Conservation (phyloP, 768 basidiomycete genomes). For the Xerocomellus intermedius region DNA sequence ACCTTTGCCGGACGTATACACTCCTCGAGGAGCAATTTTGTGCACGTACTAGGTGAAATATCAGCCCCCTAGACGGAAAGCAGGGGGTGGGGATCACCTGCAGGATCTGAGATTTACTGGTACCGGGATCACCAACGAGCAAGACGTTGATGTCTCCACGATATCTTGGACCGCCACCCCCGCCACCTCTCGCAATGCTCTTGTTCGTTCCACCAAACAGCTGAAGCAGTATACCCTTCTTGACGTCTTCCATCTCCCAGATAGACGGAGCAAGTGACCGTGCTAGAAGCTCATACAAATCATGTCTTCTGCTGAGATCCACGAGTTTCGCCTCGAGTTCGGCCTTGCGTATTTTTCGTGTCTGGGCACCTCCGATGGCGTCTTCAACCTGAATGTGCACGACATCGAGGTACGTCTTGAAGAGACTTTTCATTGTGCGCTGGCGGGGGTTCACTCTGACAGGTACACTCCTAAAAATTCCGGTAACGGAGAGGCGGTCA, state of each 20-base stretch:
- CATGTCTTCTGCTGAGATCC: conserved; percentile 68
- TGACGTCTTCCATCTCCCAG: conserved; percentile 98
- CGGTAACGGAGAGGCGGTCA: conserved; percentile 86
- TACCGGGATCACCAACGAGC: conserved; percentile 96
- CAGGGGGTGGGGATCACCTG: conserved; percentile 49
- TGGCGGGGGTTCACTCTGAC: conserved; percentile 94
- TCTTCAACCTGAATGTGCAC: conserved; percentile 80
- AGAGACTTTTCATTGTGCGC: conserved; percentile 88
- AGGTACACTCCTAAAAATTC: conserved; percentile 93
- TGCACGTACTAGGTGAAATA: conserved; percentile 77
- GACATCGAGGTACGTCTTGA: conserved; percentile 97
- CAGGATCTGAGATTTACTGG: conserved; percentile 93
- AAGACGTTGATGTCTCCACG: conserved; percentile 98
- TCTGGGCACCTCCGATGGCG: conserved; percentile 35
- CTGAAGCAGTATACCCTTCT: conserved; percentile 95
- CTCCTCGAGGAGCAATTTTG: conserved; percentile 96
- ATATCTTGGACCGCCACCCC: conserved; percentile 93
- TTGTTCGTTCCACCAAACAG: conserved; percentile 99
- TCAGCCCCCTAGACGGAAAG: background rate
- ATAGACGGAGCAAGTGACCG: conserved; percentile 91
- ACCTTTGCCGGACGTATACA: conserved; percentile 97
- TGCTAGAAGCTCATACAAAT: conserved; percentile 84
- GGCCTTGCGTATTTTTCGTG: conserved; percentile 45
- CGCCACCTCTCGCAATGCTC: conserved; percentile 87
- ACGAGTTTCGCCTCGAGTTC: conserved; percentile 79